Percentiles rank a stretch among this genome's conserved stretches.
Evolutionary conservation across 257 asterid species (phyloP).

Genomic region (Buddleja alternifolia): DNA sequence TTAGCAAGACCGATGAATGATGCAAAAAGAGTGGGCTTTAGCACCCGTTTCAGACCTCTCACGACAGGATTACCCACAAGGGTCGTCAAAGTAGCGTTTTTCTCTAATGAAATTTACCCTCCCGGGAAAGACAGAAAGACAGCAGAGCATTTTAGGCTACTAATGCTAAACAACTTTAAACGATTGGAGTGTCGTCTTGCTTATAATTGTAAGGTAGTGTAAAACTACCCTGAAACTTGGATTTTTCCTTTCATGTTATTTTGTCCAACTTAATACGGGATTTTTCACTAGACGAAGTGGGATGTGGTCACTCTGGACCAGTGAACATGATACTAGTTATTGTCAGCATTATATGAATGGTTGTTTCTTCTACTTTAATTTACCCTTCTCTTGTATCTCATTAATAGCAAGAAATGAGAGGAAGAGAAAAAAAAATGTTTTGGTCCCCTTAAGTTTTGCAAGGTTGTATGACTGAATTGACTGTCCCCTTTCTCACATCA

Average conservation of each 20-base stretch:
- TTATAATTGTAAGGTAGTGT: neutral
- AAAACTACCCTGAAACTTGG: neutral
- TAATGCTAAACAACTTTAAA: neutral
- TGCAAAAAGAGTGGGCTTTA: too few species aligned
- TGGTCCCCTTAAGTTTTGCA: conserved; percentile 1
- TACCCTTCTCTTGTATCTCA: neutral
- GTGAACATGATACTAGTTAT: neutral
- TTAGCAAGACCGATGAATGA: too few species aligned
- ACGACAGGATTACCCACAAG: too few species aligned
- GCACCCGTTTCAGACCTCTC: too few species aligned
- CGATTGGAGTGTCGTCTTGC: neutral
- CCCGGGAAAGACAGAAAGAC: too few species aligned
- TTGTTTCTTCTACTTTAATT: neutral
- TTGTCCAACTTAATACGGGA: neutral
- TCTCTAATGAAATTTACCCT: too few species aligned
- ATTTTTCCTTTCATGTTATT: conserved; percentile 2
- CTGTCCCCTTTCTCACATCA: neutral
- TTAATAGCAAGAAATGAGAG: conserved; percentile 1
- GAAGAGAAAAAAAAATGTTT: neutral
- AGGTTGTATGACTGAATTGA: neutral
- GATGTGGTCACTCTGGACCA: conserved; percentile 20
- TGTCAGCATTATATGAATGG: conserved; percentile 20
- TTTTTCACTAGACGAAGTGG: conserved; percentile 15
- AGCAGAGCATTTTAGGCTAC: neutral
- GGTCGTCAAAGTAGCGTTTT: too few species aligned